phyloP scores from a whole-genome alignment of 1,284 basidiomycete species.

The Phellopilus nigrolimitatus region DNA sequence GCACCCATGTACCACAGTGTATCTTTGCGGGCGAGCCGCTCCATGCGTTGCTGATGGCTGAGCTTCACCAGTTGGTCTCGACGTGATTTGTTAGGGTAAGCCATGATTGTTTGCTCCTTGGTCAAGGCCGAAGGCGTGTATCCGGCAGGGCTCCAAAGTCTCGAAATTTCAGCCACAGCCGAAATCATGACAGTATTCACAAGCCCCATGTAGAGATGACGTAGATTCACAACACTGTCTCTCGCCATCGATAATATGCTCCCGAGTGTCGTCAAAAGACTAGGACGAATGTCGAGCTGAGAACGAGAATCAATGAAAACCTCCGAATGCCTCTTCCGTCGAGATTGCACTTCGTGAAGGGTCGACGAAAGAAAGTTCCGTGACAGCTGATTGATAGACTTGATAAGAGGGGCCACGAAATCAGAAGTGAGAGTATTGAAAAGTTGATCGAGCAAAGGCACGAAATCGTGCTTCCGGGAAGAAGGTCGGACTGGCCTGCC shows the following conservation, averaged over 20 bases:
- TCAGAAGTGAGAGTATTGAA: slow-evolving; percentile 2
- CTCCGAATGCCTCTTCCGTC: background rate
- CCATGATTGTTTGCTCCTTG: background rate
- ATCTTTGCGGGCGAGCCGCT: slow-evolving; percentile 45
- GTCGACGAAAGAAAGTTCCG: background rate
- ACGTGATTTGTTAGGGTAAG: background rate
- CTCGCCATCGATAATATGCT: background rate
- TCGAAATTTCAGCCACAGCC: slow-evolving; percentile 9
- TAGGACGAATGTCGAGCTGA: background rate
- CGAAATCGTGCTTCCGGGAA: background rate
- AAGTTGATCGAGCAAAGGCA: background rate
- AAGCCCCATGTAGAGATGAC: background rate
- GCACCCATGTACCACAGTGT: slow-evolving; percentile 51
- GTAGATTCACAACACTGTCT: background rate
- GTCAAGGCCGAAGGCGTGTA: background rate
- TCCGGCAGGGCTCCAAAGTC: background rate
- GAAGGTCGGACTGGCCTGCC: background rate
- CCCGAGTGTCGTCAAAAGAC: background rate
- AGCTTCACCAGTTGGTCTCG: background rate
- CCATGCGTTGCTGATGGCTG: slow-evolving; percentile 26
- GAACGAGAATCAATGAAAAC: background rate
- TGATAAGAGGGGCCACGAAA: slow-evolving; percentile 8
- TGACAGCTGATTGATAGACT: slow-evolving; percentile 1
- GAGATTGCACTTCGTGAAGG: background rate
- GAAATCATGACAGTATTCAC: slow-evolving; percentile 2